A percentile compares a stretch with the other conserved stretches of the same genome.
phyloP scores from a whole-genome alignment of 257 asterid species.

The Fraxinus excelsior region DNA sequence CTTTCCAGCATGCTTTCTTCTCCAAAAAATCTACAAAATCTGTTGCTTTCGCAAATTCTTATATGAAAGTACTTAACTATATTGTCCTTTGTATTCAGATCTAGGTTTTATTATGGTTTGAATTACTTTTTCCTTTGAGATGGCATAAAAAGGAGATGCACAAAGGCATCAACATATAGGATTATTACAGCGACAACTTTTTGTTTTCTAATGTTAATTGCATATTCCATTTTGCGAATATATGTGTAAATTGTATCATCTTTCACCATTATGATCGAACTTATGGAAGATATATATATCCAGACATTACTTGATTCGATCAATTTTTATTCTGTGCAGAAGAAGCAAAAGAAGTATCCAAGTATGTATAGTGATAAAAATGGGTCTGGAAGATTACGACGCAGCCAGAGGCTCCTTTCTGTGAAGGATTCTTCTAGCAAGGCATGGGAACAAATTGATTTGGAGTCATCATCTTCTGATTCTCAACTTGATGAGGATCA shows the following conservation, averaged over 20 bases:
- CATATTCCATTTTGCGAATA: not conserved
- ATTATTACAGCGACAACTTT: not conserved
- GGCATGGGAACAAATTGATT: conserved; percentile 14
- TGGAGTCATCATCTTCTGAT: conserved; percentile 42
- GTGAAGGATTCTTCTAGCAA: conserved; percentile 56
- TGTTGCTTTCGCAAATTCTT: not conserved
- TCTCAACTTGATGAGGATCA: conserved; percentile 29
- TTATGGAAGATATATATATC: not conserved
- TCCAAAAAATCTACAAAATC: not conserved
- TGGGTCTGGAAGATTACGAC: conserved; percentile 52
- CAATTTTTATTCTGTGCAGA: conserved; percentile 48
- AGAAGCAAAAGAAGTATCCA: conserved; percentile 80
- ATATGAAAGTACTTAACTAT: not conserved
- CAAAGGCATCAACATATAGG: not conserved
- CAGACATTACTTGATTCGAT: conserved; percentile 23
- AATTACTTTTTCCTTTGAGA: not conserved
- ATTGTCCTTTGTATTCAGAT: not conserved
- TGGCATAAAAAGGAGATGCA: not conserved
- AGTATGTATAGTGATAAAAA: conserved; percentile 62
- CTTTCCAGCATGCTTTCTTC: not conserved
- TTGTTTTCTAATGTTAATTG: not conserved
- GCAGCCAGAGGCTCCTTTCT: conserved; percentile 66
- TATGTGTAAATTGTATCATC: not conserved
- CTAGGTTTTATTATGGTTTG: not conserved
- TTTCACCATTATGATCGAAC: not conserved